A percentile compares a stretch with the other conserved stretches of the same genome.
Conservation (phyloP, 2,329 filamentous ascomycete genomes). For the Tolypocladium ovalisporum region DNA sequence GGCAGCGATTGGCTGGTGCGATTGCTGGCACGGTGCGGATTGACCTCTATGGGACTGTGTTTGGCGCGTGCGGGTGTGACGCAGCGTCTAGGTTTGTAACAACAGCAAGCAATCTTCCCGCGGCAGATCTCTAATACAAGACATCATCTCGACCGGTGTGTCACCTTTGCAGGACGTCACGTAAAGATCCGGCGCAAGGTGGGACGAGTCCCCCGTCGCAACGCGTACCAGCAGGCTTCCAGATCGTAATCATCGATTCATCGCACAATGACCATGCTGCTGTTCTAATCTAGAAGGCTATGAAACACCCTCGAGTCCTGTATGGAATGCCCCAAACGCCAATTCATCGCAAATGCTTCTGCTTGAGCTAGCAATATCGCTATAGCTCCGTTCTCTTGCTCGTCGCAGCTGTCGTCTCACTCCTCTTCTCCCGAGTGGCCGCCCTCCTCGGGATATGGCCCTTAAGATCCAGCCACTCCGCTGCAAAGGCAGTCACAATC, state of each 20-base stretch:
- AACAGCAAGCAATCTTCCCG: too few relatives aligned
- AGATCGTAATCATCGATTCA: neutral
- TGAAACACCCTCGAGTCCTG: neutral
- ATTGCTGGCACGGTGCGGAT: neutral
- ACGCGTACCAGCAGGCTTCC: neutral
- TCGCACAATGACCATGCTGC: neutral
- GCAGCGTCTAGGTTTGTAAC: too few relatives aligned
- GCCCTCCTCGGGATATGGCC: conserved; percentile 20
- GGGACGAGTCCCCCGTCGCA: neutral
- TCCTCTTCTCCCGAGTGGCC: conserved; percentile 13
- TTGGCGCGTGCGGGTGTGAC: neutral
- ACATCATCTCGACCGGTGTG: neutral
- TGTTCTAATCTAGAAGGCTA: neutral
- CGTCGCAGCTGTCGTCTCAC: conserved; percentile 11
- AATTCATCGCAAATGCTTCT: neutral
- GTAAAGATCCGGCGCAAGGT: neutral
- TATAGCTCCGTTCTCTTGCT: conserved; percentile 22
- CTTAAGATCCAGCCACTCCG: conserved; percentile 82
- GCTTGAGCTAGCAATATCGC: neutral
- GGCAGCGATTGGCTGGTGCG: neutral
- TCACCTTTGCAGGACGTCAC: neutral
- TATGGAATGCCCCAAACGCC: neutral
- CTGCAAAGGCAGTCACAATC: conserved; percentile 72
- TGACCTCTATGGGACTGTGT: rapidly evolving
- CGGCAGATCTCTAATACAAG: too few relatives aligned